phyloP scores from a whole-genome alignment of 1,284 basidiomycete genomes.

The Stygiomarasmius scandens region DNA sequence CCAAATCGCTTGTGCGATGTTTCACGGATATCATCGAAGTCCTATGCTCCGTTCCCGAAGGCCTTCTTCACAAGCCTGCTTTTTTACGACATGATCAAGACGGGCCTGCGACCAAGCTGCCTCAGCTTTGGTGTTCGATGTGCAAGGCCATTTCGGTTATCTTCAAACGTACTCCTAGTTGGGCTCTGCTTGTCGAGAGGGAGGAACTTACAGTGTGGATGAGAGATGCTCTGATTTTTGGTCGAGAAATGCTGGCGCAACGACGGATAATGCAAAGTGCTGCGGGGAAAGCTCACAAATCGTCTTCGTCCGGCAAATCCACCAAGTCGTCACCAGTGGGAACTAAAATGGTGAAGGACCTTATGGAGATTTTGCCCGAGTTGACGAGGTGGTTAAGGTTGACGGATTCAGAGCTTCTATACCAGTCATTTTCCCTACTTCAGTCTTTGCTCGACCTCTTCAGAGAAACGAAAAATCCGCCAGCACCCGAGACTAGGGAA shows the following conservation, averaged over 20 bases:
- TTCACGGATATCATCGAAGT: conserved; percentile 90
- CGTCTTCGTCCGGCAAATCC: conserved; percentile 21
- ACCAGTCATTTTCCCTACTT: conserved; percentile 84
- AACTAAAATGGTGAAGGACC: conserved; percentile 73
- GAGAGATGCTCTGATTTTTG: conserved; percentile 94
- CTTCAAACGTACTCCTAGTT: conserved; percentile 80
- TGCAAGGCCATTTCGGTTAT: conserved; percentile 79
- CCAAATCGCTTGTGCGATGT: conserved; percentile 87
- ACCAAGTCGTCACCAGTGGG: conserved; percentile 53
- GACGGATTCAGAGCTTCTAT: conserved; percentile 86
- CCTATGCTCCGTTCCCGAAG: conserved; percentile 74
- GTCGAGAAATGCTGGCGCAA: conserved; percentile 80
- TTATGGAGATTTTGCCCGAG: conserved; percentile 79
- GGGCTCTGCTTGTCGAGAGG: conserved; percentile 81
- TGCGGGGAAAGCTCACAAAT: conserved; percentile 34
- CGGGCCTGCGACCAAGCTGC: conserved; percentile 55
- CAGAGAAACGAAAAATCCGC: conserved; percentile 53
- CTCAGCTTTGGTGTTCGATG: conserved; percentile 85
- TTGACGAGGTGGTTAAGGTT: conserved; percentile 86
- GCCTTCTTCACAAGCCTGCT: conserved; percentile 59
- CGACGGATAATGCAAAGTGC: conserved; percentile 79
- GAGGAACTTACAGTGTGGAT: conserved; percentile 93
- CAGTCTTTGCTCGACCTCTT: conserved; percentile 78
- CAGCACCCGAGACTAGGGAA: conserved; percentile 49
- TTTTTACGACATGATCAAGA: conserved; percentile 57